Evolutionary conservation across 768 basidiomycete genomes (phyloP).

Genomic region (Exidia glandulosa): DNA sequence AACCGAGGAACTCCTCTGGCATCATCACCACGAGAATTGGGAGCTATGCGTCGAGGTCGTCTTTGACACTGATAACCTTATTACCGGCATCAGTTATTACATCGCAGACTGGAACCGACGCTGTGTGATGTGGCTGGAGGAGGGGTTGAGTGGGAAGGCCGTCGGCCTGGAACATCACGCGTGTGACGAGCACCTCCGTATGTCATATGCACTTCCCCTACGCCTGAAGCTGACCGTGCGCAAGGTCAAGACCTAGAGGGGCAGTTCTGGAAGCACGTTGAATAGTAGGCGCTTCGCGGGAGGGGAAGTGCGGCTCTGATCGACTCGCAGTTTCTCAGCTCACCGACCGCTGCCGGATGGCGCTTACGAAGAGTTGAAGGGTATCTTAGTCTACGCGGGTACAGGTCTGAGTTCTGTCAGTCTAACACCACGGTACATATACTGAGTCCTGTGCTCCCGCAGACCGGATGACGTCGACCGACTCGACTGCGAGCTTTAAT

Average conservation of each 20-base stretch:
- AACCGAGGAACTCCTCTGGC: too few relatives aligned
- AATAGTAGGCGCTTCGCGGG: not conserved
- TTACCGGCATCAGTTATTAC: not conserved
- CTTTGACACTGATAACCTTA: not conserved
- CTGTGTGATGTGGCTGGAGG: not conserved
- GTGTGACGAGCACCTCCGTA: not conserved
- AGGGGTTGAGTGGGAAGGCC: not conserved
- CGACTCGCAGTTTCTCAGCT: not conserved
- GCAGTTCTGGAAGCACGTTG: not conserved
- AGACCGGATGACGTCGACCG: not conserved
- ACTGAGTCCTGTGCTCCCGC: too few relatives aligned
- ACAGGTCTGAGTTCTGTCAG: too few relatives aligned
- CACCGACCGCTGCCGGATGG: not conserved
- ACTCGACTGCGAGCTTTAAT: not conserved
- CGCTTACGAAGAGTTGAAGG: not conserved
- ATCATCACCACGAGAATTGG: not conserved
- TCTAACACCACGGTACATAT: too few relatives aligned
- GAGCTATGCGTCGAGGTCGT: not conserved
- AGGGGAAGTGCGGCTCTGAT: not conserved
- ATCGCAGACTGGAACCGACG: not conserved
- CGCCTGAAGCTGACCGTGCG: too few relatives aligned
- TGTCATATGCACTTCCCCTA: too few relatives aligned
- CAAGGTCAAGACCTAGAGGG: not conserved
- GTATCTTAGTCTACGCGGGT: not conserved
- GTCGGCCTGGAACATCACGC: not conserved